phyloP scores from a whole-genome alignment of 2,329 filamentous ascomycete genomes.

The Didymella pinodella region DNA sequence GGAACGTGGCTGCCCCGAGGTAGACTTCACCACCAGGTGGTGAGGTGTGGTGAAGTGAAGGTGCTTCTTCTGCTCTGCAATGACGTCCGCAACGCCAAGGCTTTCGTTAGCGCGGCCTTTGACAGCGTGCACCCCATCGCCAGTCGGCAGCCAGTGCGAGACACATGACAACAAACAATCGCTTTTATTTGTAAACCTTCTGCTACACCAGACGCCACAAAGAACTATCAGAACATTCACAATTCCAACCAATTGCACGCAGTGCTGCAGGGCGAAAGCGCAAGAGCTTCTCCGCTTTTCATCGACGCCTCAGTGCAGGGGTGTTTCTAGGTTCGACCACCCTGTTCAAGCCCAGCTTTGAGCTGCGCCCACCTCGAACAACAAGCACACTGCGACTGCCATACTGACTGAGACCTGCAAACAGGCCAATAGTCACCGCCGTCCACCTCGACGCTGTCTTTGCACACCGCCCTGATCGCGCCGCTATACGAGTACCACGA shows the following conservation, averaged over 20 bases:
- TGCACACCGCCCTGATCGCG: conserved; percentile 25
- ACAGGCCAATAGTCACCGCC: neutral
- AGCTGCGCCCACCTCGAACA: conserved; percentile 25
- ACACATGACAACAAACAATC: conserved; percentile 36
- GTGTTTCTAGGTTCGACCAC: conserved; percentile 34
- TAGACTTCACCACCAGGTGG: neutral
- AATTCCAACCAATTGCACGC: conserved; percentile 18
- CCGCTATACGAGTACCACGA: conserved; percentile 21
- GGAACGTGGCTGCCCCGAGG: neutral
- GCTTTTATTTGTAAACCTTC: conserved; percentile 24
- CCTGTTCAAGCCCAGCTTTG: conserved; percentile 35
- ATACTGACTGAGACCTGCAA: neutral
- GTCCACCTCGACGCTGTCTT: neutral
- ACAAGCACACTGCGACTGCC: conserved; percentile 9
- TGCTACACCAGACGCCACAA: conserved; percentile 15
- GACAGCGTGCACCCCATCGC: conserved; percentile 14
- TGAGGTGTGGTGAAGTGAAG: neutral
- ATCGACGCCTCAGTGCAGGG: conserved; percentile 37
- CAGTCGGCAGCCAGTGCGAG: conserved; percentile 17
- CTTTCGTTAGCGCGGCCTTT: conserved; percentile 10
- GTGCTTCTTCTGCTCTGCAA: neutral
- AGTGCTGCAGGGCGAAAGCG: conserved; percentile 12
- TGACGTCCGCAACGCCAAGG: conserved; percentile 6
- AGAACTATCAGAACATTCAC: conserved; percentile 6
- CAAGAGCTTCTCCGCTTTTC: conserved; percentile 38